A percentile compares a stretch with the other conserved stretches of the same genome.
Conservation (phyloP, 2,329 filamentous ascomycete species). For the Arthrobotrys megalospora region DNA sequence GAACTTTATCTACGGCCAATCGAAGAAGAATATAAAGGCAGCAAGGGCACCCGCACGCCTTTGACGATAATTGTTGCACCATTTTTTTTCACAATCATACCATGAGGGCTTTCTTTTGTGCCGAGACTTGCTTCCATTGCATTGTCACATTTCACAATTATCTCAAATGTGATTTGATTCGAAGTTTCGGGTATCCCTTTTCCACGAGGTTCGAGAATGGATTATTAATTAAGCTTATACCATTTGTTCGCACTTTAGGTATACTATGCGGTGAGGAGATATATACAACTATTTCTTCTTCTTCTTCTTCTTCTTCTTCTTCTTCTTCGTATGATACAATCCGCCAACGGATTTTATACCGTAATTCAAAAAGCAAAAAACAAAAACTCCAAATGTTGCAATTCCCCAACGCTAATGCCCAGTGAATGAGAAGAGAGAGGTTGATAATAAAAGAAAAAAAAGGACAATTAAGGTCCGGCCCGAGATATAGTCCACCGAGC, state of each 20-base stretch:
- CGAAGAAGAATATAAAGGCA: neutral
- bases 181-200: too few species aligned
- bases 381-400: conserved; percentile 1
- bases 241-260: neutral
- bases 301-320: neutral
- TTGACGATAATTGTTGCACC: conserved; percentile 30
- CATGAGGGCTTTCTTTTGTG: conserved; percentile 4
- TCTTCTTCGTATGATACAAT: conserved; percentile 1
- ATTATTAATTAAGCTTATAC: neutral
- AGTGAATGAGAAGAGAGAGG: conserved; percentile 32
- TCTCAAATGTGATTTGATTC: conserved; percentile 9
- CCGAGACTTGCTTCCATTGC: neutral
- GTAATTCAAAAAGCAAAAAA: neutral
- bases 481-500: neutral
- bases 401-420: neutral
- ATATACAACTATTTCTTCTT: conserved; percentile 8
- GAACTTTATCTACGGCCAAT: conserved; percentile 17
- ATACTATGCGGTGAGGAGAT: conserved; percentile 11
- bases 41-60: conserved; percentile 1
- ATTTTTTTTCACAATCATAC: neutral
- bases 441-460: neutral
- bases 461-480: too few species aligned
- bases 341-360: neutral
- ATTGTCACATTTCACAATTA: neutral
- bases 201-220: neutral